Evolutionary conservation across 768 basidiomycete species (phyloP).

Genomic region (Lentinula aciculospora): DNA sequence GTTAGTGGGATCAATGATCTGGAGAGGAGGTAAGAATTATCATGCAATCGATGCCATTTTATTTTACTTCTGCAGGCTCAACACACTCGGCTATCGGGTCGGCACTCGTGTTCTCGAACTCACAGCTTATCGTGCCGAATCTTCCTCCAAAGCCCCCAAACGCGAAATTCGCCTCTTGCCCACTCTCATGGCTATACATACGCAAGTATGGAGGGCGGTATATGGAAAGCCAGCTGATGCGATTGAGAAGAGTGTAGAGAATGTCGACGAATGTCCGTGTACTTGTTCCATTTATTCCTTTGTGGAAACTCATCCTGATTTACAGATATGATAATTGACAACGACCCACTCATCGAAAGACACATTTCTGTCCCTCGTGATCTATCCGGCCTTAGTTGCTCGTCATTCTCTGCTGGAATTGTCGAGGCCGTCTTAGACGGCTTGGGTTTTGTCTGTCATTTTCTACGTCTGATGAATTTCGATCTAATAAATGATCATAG

Average conservation of each 20-base stretch:
- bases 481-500: constrained; percentile 32
- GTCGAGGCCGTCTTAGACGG: constrained; percentile 97
- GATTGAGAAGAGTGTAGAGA: constrained; percentile 93
- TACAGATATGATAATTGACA: constrained; percentile 96
- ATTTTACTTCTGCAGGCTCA: constrained; percentile 49
- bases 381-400: constrained; percentile 90
- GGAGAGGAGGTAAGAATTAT: constrained; percentile 69
- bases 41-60: constrained; percentile 3
- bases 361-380: constrained; percentile 93
- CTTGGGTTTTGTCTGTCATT: constrained; percentile 75
- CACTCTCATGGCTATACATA: constrained; percentile 90
- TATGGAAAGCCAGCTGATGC: constrained; percentile 94
- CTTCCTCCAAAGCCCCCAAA: constrained; percentile 82
- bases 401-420: constrained; percentile 95
- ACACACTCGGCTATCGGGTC: constrained; percentile 89
- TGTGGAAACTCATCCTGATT: constrained; percentile 8
- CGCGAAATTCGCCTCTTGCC: constrained; percentile 89
- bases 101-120: constrained; percentile 85
- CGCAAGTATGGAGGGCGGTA: constrained; percentile 91
- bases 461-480: neutral
- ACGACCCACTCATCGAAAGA: constrained; percentile 88
- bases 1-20: constrained; percentile 94
- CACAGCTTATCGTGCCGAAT: constrained; percentile 75
- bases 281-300: neutral
- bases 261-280: constrained; percentile 86